Conservation (phyloP, 2,329 filamentous ascomycete genomes). For the Tolypocladium endophyticum region DNA sequence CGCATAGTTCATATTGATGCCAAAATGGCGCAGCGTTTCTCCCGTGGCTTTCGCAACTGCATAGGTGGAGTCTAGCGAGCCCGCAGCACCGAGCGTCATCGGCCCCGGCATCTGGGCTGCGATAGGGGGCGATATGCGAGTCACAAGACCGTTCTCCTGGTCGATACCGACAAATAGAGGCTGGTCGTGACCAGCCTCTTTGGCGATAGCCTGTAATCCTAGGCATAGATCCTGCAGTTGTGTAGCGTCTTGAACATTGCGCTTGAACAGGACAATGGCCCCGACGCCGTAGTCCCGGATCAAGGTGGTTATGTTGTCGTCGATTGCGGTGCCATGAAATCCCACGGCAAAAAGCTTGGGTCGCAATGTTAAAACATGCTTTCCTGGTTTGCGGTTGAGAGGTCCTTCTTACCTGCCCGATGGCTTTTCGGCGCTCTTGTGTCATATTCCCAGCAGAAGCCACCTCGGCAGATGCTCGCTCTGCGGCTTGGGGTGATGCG, state of each 20-base stretch:
- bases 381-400: neutral
- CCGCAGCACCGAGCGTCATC: constrained; percentile 13
- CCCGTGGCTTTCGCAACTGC: constrained; percentile 11
- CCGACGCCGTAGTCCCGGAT: constrained; percentile 15
- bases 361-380: neutral
- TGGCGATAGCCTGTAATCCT: constrained; percentile 12
- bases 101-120: constrained; percentile 13
- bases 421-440: neutral
- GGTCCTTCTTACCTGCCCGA: constrained; percentile 1
- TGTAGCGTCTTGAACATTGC: constrained; percentile 11
- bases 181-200: constrained; percentile 11
- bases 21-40: constrained; percentile 12
- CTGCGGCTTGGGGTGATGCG: neutral
- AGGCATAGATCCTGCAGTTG: constrained; percentile 11
- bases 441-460: neutral
- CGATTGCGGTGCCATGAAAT: constrained; percentile 12
- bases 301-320: constrained; percentile 11
- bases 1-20: constrained; percentile 18
- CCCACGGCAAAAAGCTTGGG: constrained; percentile 14
- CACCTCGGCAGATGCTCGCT: neutral
- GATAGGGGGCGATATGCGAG: constrained; percentile 13
- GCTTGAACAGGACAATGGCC: constrained; percentile 15
- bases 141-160: constrained; percentile 16
- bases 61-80: constrained; percentile 6
- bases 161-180: constrained; percentile 16